Conservation (phyloP, 1,284 basidiomycete genomes). For the Leccinum pachyderme region DNA sequence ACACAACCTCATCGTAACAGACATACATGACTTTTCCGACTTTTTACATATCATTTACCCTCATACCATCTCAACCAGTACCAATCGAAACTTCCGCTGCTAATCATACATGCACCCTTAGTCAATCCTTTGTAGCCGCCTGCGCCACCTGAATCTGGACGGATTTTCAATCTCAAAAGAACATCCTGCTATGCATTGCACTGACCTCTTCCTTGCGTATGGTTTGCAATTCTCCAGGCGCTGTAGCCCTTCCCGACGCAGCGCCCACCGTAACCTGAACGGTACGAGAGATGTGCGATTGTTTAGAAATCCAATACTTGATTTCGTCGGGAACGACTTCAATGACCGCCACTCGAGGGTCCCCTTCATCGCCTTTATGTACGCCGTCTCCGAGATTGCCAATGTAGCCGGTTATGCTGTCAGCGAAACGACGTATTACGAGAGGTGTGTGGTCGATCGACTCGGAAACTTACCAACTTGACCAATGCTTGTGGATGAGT, state of each 20-base stretch:
- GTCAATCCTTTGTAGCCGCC: constrained; percentile 16
- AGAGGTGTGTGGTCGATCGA: neutral
- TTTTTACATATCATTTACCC: constrained; percentile 1
- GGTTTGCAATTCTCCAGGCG: constrained; percentile 62
- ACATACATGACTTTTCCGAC: constrained; percentile 11
- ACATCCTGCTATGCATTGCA: neutral
- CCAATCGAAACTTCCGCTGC: constrained; percentile 2
- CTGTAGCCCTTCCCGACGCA: constrained; percentile 53
- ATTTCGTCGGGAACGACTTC: constrained; percentile 83
- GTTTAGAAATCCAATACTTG: constrained; percentile 68
- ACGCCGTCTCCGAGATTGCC: constrained; percentile 86
- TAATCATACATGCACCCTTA: constrained; percentile 1
- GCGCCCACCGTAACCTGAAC: constrained; percentile 55
- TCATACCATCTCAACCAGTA: constrained; percentile 17
- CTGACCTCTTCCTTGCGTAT: constrained; percentile 62
- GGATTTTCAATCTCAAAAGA: constrained; percentile 2
- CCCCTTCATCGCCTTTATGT: constrained; percentile 78
- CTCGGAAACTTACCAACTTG: constrained; percentile 44
- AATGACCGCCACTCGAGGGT: constrained; percentile 81
- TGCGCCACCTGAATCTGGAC: constrained; percentile 33
- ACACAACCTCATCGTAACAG: constrained; percentile 35
- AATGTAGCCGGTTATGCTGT: constrained; percentile 76
- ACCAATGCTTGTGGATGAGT: constrained; percentile 72
- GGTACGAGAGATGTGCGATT: constrained; percentile 44
- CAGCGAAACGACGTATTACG: neutral